Conservation (phyloP, 768 basidiomycete genomes). For the Clitopilus passeckerianus region DNA sequence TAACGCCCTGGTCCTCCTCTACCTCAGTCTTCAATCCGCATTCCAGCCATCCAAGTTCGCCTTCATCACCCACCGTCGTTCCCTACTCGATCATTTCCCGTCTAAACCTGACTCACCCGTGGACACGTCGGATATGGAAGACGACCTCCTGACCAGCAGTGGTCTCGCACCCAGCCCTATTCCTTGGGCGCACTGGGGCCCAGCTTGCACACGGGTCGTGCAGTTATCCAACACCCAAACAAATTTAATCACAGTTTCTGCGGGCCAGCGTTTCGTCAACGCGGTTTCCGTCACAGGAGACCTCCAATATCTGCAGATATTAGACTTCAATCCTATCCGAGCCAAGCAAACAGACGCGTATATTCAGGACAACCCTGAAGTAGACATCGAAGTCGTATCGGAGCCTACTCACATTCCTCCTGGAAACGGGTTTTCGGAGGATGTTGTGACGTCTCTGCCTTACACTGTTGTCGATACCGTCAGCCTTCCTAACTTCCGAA, state of each 20-base stretch:
- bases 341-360: conserved; percentile 1
- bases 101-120: background rate
- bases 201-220: conserved; percentile 13
- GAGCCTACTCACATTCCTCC: background rate
- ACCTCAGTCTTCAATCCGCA: background rate
- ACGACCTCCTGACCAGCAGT: too few species aligned
- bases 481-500: conserved; percentile 16
- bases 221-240: conserved; percentile 1
- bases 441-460: conserved; percentile 19
- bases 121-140: background rate
- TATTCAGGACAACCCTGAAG: background rate
- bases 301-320: background rate
- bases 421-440: conserved; percentile 18
- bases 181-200: conserved; percentile 16
- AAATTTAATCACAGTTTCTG: conserved; percentile 17
- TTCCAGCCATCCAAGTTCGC: background rate
- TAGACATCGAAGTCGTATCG: background rate
- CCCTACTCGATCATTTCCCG: conserved; percentile 4
- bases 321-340: conserved; percentile 4
- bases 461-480: conserved; percentile 16
- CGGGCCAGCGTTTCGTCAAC: conserved; percentile 16
- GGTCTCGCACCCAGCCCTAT: background rate
- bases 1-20: conserved; percentile 9
- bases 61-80: conserved; percentile 6
- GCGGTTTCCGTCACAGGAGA: background rate